Conservation (phyloP, 805 yeast species). For the Lipomyces chichibuensis region DNA sequence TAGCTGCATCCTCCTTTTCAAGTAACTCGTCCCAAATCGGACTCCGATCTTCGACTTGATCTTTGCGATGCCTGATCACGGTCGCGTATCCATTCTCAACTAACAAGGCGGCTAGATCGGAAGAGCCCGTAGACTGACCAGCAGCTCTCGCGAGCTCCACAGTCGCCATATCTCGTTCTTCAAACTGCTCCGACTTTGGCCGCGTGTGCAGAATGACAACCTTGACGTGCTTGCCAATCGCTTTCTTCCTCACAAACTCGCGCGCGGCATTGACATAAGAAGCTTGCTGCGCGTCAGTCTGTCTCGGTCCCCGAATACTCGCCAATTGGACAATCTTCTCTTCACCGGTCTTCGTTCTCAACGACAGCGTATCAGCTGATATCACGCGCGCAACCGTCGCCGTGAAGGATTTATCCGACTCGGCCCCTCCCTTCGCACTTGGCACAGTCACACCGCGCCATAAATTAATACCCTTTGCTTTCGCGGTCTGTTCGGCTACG, state of each 20-base stretch:
- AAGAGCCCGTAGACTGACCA: constrained; percentile 49
- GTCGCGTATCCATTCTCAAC: constrained; percentile 71
- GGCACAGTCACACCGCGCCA: constrained; percentile 52
- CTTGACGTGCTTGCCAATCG: constrained; percentile 71
- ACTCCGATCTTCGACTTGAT: constrained; percentile 66
- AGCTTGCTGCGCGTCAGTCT: constrained; percentile 58
- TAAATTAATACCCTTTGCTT: constrained; percentile 56
- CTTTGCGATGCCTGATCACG: constrained; percentile 78
- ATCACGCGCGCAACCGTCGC: constrained; percentile 65
- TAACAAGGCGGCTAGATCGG: constrained; percentile 62
- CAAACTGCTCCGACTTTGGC: constrained; percentile 61
- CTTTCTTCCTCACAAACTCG: constrained; percentile 69
- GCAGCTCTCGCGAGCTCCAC: constrained; percentile 41
- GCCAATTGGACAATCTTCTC: constrained; percentile 74
- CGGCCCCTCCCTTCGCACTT: constrained; percentile 37
- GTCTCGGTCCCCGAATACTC: constrained; percentile 74
- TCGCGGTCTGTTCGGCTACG: constrained; percentile 66
- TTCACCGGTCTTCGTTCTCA: constrained; percentile 47
- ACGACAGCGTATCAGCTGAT: constrained; percentile 66
- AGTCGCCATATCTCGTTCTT: constrained; percentile 67
- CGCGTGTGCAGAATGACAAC: constrained; percentile 67
- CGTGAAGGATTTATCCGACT: constrained; percentile 54
- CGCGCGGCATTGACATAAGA: constrained; percentile 66
- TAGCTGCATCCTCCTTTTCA: constrained; percentile 68
- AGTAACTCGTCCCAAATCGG: constrained; percentile 75